phyloP scores from a whole-genome alignment of 2,329 filamentous ascomycete species.

The Paracoccidioides brasiliensis region DNA sequence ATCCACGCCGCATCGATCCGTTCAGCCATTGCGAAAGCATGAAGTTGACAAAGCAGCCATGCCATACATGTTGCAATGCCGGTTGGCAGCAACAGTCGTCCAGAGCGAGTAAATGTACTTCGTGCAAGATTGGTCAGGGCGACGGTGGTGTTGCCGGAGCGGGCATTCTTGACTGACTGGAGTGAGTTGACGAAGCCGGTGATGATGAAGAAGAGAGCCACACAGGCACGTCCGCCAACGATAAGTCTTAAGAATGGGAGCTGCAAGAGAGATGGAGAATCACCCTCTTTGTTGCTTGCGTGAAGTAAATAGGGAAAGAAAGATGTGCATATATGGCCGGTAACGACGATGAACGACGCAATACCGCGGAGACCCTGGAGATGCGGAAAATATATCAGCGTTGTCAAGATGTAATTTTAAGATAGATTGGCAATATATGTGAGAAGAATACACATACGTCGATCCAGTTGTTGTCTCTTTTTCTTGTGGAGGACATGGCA shows the following conservation, averaged over 20 bases:
- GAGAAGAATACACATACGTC: constrained; percentile 10
- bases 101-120: constrained; percentile 14
- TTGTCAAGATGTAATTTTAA: neutral
- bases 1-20: constrained; percentile 17
- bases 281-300: constrained; percentile 17
- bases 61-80: constrained; percentile 12
- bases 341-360: constrained; percentile 32
- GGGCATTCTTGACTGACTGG: constrained; percentile 15
- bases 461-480: constrained; percentile 16
- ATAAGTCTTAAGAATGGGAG: constrained; percentile 17
- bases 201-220: constrained; percentile 20
- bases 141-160: constrained; percentile 12
- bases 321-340: constrained; percentile 30
- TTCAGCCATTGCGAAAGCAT: constrained; percentile 14
- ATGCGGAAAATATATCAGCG: neutral
- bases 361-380: constrained; percentile 30
- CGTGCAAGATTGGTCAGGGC: constrained; percentile 14
- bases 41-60: constrained; percentile 17
- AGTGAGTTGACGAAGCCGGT: constrained; percentile 21
- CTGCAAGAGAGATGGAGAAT: constrained; percentile 14
- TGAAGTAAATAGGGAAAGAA: constrained; percentile 30
- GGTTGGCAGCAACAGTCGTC: constrained; percentile 17
- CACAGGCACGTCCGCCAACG: constrained; percentile 14
- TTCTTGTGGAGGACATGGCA: constrained; percentile 6
- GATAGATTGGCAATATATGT: neutral